Evolutionary conservation across 306 rosid species (phyloP), one percentile per base, ranked within the genome.

Genomic region (Urtica urens): DNA sequence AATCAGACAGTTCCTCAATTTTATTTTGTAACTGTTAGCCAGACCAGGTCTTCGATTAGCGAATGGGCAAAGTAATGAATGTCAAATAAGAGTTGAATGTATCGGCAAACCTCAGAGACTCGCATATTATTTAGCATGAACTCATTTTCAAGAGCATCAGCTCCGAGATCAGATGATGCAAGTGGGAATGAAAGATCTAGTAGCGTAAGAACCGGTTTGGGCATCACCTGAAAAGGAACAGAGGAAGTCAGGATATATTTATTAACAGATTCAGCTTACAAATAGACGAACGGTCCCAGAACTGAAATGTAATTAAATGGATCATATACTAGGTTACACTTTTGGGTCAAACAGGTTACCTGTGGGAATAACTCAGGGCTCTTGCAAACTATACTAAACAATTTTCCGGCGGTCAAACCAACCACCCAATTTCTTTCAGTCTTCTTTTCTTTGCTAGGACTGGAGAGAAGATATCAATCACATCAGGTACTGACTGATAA

Each of bases 121-220:
- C 67, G 73, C 87, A 73, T 79, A 70, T 37, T 65, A 65, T 85
- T 90, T 75, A 82, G 62, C 38, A 90, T 77, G 55, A 85, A 82
- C 66, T 78, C 93, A 22, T 82, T 85, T 66, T 90, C 94, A 63
- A 75, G 95, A 59, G 79, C 71, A 51, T 81, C 96, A 3, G 85
- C 75, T 55, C 94, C 99, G 61, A 82, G 78, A 63, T 90, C 99
- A 58, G 94, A 90, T 39, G 86, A 77, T 31, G 99, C 93, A 18
- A 85, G 85, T 52, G 99, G 95, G 68, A 85, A 79, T 21, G 93
- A 85, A 66, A 90, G 80, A 69, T 70, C 64, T 53, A 77, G 64
- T 13, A 72, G 75, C 24, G 79, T 72, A 49, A 90, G 82, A 58
- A 90, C 70, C 51, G 96, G 95, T 56, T 85, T 85, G 29, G 96